phyloP scores from a whole-genome alignment of 371 early-diverging fungal genomes.

The Amoeboaphelidium protococcarum region DNA sequence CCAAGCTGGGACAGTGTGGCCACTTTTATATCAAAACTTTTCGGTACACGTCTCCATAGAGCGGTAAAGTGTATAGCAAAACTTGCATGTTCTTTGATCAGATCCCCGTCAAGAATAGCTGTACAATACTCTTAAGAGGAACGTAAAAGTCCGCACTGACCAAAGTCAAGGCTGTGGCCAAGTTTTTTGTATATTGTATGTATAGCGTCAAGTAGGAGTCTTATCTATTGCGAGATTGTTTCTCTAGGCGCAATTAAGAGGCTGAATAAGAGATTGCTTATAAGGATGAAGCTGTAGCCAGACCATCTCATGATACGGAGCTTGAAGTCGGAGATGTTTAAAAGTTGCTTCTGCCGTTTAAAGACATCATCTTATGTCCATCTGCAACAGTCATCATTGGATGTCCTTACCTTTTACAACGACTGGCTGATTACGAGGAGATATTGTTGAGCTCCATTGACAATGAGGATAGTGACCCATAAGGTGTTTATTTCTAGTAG shows the following conservation, averaged over 20 bases:
- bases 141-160: conserved; percentile 18
- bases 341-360: no score
- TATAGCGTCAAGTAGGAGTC: conserved; percentile 59
- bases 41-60: conserved; percentile 40
- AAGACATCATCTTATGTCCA: no score
- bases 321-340: no score
- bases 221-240: conserved; percentile 40
- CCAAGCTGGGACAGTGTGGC: conserved; percentile 44
- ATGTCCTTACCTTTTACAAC: no score
- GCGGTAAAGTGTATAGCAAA: conserved; percentile 28
- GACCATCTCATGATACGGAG: no score
- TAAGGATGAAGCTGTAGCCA: no score
- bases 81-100: conserved; percentile 65
- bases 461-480: not conserved
- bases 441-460: not conserved
- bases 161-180: conserved; percentile 40
- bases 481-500: not conserved
- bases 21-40: conserved; percentile 42
- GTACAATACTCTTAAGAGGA: conserved; percentile 64
- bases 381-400: no score
- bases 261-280: no score
- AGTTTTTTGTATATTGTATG: conserved; percentile 47
- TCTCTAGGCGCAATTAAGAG: conserved; percentile 21
- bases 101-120: conserved; percentile 43
- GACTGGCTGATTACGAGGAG: not conserved